Evolutionary conservation across 1,284 basidiomycete species (phyloP), one percentile per base, ranked within the genome.

Genomic region (Ustilago hordei): DNA sequence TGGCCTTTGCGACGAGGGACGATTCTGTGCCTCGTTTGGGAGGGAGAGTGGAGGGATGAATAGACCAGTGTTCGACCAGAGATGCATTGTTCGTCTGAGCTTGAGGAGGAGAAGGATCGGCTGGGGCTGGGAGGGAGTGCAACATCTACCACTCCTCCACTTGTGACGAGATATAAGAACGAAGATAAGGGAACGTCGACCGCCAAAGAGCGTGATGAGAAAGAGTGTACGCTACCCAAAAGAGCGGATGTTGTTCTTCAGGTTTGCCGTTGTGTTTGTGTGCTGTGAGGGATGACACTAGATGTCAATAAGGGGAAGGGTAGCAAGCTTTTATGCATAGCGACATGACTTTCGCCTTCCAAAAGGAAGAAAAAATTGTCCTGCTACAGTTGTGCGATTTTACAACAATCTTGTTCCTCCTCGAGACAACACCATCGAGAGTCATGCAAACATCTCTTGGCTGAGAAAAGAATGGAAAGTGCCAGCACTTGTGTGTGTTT

Each of bases 321-420:
- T 17, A n/a, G 12, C 11, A 23, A 3, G 36, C 8, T 56, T 57
- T 57, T 64, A 64, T 64, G 61, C 54, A 34, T 64, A 55, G 61
- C 61, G 61, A 64, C 61, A 54, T n/a, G 15, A 28, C 12, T n/a
- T 36, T n/a, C 48, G 19, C 19, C 9, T 31, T 28, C n/a, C 23
- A 19, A 45, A 17, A 45, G n/a, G n/a, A 19, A 45, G n/a, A 17
- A 19, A 19, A 45, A 17, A 8, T 19, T 9, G 43, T 45, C 19
- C 5, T 45, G 19, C n/a, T 45, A 19, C 7, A 7, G 17, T 45
- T 7, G 23, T 28, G 23, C 23, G 23, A 0, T 45, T 9, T 8
- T 7, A 45, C 43, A 11, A 2, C 39, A 41, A 17, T 17, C 39
- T 41, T 41, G 6, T 19, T 45, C 15, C 43, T 45, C 19, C n/a